Base-by-base conservation (phyloP, 345 rosid genomes). In the Moricandia moricandioides region DNA sequence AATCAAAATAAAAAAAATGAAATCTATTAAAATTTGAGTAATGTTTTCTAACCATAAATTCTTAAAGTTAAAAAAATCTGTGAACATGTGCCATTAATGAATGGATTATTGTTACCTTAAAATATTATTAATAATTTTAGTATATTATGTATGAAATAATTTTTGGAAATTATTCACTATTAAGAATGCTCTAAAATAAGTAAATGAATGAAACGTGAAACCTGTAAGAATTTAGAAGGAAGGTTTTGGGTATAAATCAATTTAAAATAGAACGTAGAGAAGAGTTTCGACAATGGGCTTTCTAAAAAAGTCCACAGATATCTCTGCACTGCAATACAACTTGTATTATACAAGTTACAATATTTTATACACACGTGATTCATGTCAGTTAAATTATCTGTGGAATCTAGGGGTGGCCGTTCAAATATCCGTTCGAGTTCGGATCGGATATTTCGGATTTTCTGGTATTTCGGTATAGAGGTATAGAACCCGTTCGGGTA, bases 351-450 rank as follows among this genome's bases (percentile, higher is more conserved):
- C n/a, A 54, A 35, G 17, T 30, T 57, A 59, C 29, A 21, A 14
- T 73, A 54, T 24, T 63, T 37, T 49, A 72, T 51, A 51, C 52
- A 35, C 76, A 64, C 62, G 63, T 37, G 63, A 27, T 26, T 65
- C 43, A 56, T 73, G 24, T 21, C 24, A 21, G 24, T 21, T 21
- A 21, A 21, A 21, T 21, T 21, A 21, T 21, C 24, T 21, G 24
- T 21, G 24, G 24, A n/a, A n/a, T n/a, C n/a, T n/a, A n/a, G n/a
- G n/a, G n/a, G n/a, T n/a, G n/a, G n/a, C n/a, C n/a, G n/a, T n/a
- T n/a, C n/a, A n/a, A n/a, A n/a, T n/a, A n/a, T n/a, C n/a, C n/a
- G n/a, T n/a, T n/a, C n/a, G n/a, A n/a, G n/a, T n/a, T n/a, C n/a
- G n/a, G n/a, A n/a, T n/a, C n/a, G n/a, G n/a, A n/a, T n/a, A n/a